Conservation (phyloP, 1,139 yeast genomes). For the Kazachstania sp. region DNA sequence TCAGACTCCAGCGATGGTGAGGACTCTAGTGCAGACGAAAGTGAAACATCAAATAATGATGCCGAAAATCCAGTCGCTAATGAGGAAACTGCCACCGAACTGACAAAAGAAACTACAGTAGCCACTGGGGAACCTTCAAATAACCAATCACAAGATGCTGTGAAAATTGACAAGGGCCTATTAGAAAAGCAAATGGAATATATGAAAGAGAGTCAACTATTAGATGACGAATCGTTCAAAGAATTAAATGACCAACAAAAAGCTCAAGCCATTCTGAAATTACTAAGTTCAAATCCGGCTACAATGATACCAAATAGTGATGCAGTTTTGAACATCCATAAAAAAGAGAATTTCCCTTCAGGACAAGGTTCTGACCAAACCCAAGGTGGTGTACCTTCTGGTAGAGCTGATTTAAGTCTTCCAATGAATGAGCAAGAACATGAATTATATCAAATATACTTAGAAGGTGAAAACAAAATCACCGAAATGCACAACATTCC, state of each 20-base stretch:
- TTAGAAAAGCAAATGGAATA: constrained; percentile 26
- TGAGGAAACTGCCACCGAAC: constrained; percentile 12
- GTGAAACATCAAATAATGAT: constrained; percentile 15
- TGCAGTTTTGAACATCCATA: neutral
- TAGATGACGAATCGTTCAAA: constrained; percentile 35
- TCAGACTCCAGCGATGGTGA: constrained; percentile 10
- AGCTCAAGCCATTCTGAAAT: constrained; percentile 29
- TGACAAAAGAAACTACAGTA: constrained; percentile 15
- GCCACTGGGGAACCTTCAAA: constrained; percentile 15
- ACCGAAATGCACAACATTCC: constrained; percentile 60
- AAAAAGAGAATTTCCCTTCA: no score
- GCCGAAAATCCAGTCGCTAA: constrained; percentile 9
- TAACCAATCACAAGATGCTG: constrained; percentile 8
- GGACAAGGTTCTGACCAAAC: neutral
- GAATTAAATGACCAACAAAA: constrained; percentile 34
- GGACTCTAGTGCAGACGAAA: constrained; percentile 17
- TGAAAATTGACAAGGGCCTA: constrained; percentile 21
- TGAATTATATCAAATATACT: constrained; percentile 38
- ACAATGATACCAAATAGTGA: constrained; percentile 13
- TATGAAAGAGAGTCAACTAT: constrained; percentile 27
- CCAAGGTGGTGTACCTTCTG: neutral
- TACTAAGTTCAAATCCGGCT: constrained; percentile 23
- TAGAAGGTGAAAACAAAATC: constrained; percentile 39
- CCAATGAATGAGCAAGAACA: constrained; percentile 52
- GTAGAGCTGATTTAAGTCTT: constrained; percentile 48